A percentile compares a stretch with the other conserved stretches of the same genome.
These are phyloP conservation scores for Nosema muscidifuracis DNA, from an alignment of 371 early-diverging fungal species.

Conservation along the genomic window DNA sequence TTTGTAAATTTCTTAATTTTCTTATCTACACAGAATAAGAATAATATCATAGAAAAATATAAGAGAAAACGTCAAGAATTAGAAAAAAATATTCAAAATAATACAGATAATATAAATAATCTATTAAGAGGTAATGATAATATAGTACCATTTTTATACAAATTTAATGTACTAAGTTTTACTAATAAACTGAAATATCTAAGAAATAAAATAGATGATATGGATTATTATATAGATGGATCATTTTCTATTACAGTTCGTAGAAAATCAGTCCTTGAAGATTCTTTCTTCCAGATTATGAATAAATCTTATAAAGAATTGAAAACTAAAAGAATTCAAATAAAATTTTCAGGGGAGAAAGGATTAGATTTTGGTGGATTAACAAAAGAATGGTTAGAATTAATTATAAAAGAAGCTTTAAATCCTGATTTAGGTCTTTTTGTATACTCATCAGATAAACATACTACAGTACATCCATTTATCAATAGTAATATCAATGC, in stretches of 20 bases:
- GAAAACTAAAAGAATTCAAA: constrained; percentile 69
- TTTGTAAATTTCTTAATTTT: too few relatives aligned
- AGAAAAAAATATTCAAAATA: neutral
- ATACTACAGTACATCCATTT: constrained; percentile 89
- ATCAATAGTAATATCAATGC: constrained; percentile 81
- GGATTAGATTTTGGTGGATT: constrained; percentile 96
- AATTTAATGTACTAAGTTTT: constrained; percentile 11
- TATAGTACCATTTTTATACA: neutral
- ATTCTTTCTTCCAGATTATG: constrained; percentile 54
- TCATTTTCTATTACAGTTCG: constrained; percentile 20
- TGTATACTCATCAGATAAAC: constrained; percentile 78
- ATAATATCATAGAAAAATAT: neutral
- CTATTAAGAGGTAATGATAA: neutral
- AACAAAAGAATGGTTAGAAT: constrained; percentile 93
- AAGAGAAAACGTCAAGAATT: neutral
- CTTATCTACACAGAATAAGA: too few relatives aligned
- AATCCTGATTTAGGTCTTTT: constrained; percentile 94
- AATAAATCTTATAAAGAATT: constrained; percentile 32
- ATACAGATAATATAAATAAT: neutral
- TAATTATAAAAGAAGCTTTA: constrained; percentile 87
- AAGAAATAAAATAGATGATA: neutral
- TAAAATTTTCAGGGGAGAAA: constrained; percentile 87
- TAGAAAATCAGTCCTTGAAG: constrained; percentile 38
- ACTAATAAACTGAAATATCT: neutral
- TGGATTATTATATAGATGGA: neutral